These are phyloP conservation scores for Vigna unguiculata DNA, from an alignment of 306 rosid species.

Conservation along the genomic window DNA sequence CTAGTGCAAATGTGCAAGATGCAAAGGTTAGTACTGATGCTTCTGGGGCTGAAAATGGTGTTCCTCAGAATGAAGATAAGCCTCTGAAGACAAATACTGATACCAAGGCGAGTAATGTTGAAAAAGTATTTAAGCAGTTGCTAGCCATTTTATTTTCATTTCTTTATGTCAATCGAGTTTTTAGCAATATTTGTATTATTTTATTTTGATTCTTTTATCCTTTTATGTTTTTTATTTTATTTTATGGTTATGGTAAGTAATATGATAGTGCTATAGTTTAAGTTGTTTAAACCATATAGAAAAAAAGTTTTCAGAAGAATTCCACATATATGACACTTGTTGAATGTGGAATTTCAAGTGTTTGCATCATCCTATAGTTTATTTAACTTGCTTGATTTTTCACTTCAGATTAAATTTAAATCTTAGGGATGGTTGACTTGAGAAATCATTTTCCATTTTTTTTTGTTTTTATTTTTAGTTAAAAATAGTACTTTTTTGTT, in stretches of 20 bases:
- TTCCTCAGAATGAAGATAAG: conserved; percentile 70
- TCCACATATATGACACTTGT: neutral
- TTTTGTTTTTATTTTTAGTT: neutral
- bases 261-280: neutral
- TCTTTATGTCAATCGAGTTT: neutral
- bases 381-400: conserved; percentile 5
- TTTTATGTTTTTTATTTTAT: neutral
- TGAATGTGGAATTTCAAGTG: conserved; percentile 5
- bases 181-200: neutral
- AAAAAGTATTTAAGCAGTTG: conserved; percentile 2
- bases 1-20: conserved; percentile 80
- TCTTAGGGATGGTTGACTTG: neutral
- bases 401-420: neutral
- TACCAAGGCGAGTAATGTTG: conserved; percentile 58
- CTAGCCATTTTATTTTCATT: neutral
- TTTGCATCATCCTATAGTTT: conserved; percentile 4
- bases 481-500: neutral
- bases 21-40: conserved; percentile 60
- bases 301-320: neutral
- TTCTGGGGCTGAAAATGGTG: conserved; percentile 64
- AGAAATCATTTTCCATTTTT: neutral
- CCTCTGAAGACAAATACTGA: conserved; percentile 80
- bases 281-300: neutral
- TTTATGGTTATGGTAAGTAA: neutral
- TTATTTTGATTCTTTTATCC: neutral